Conservation (phyloP, 1,284 basidiomycete species). For the Cryptococcus hybrid region DNA sequence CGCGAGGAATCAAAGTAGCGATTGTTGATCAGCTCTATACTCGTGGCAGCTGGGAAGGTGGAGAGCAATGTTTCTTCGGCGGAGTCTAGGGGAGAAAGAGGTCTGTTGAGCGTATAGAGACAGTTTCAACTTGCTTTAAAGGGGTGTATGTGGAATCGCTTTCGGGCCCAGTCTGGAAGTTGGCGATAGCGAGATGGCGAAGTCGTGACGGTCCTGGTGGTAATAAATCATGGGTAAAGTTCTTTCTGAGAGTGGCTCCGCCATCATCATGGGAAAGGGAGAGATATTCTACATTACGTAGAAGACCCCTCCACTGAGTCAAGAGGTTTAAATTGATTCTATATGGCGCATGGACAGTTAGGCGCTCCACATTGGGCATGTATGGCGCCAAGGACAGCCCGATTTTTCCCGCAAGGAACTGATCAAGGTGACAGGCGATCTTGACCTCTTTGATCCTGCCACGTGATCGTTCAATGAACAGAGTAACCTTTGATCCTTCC, state of each 20-base stretch:
- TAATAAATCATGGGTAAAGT: constrained; percentile 2
- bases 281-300: constrained; percentile 3
- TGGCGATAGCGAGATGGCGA: constrained; percentile 2
- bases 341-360: constrained; percentile 1
- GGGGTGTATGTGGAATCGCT: background rate
- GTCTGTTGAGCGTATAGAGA: background rate
- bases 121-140: background rate
- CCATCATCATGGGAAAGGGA: background rate
- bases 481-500: constrained; percentile 12
- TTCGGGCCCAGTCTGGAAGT: background rate
- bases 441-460: constrained; percentile 16
- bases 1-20: background rate
- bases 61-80: background rate
- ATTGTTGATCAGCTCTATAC: background rate
- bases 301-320: constrained; percentile 3
- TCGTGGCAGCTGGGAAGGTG: background rate
- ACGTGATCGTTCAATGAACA: constrained; percentile 21
- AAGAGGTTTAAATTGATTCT: background rate
- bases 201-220: background rate
- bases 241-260: background rate
- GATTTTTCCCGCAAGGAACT: constrained; percentile 3
- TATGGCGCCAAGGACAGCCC: constrained; percentile 3
- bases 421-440: constrained; percentile 9
- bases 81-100: background rate
- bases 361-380: constrained; percentile 1